phyloP scores from a whole-genome alignment of 352 stramenopile species.

The Pythium volutum region DNA sequence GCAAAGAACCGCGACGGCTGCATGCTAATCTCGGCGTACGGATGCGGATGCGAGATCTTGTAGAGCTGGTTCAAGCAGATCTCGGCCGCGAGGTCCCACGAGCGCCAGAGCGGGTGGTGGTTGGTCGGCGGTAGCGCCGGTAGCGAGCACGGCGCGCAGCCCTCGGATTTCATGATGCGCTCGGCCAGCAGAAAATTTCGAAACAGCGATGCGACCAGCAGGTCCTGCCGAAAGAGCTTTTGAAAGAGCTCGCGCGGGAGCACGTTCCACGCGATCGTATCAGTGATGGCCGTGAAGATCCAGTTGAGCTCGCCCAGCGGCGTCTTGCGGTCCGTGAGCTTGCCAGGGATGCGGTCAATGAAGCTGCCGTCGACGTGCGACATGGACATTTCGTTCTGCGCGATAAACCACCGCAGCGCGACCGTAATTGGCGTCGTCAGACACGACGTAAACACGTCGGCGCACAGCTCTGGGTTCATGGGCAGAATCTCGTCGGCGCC shows the following conservation, averaged over 20 bases:
- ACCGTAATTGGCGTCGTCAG: constrained; percentile 99
- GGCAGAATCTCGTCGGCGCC: constrained; percentile 94
- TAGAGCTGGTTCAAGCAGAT: constrained; percentile 96
- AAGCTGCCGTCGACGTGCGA: constrained; percentile 78
- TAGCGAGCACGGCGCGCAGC: constrained; percentile 88
- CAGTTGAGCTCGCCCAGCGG: constrained; percentile 98
- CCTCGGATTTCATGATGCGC: constrained; percentile 93
- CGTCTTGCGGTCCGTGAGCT: constrained; percentile 92
- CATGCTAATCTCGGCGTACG: constrained; percentile 63
- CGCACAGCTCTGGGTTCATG: constrained; percentile 95
- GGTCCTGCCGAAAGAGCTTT: constrained; percentile 98
- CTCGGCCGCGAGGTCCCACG: constrained; percentile 98
- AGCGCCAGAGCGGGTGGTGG: constrained; percentile 97
- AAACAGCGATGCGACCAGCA: constrained; percentile 98
- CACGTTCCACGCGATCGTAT: constrained; percentile 99
- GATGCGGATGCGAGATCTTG: constrained; percentile 69
- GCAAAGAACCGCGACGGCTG: constrained; percentile 96
- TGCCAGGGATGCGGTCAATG: constrained; percentile 89
- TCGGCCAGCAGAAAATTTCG: constrained; percentile 98
- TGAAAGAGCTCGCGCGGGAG: constrained; percentile 96
- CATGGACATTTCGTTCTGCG: constrained; percentile 91
- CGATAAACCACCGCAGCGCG: constrained; percentile 97
- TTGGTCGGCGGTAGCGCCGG: constrained; percentile 93
- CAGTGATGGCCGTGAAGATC: constrained; percentile 99
- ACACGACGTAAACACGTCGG: constrained; percentile 99